Conservation (phyloP, 2,329 filamentous ascomycete genomes). For the Aspergillus neotritici region DNA sequence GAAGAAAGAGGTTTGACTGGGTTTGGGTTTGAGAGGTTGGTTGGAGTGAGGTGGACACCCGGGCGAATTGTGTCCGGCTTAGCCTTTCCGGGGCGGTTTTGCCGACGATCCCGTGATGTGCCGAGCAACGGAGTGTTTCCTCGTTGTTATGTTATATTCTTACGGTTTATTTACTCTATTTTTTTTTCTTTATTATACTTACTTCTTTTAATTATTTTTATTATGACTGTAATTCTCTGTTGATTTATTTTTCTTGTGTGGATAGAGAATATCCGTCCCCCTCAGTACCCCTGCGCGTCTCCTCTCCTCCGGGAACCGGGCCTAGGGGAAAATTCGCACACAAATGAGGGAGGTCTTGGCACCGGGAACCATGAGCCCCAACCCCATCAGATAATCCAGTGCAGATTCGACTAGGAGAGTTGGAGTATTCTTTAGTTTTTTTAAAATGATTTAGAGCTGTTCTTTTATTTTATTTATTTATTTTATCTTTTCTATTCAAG, state of each 20-base stretch:
- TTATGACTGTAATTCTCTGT: background rate
- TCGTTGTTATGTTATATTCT: background rate
- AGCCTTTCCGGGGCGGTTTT: conserved; percentile 40
- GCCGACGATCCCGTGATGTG: conserved; percentile 40
- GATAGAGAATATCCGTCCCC: background rate
- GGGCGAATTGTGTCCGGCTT: conserved; percentile 30
- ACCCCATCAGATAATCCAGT: background rate
- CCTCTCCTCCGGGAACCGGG: conserved; percentile 11
- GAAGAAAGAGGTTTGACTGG: conserved; percentile 22
- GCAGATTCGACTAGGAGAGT: background rate
- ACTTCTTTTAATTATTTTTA: no score
- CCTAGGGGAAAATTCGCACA: conserved; percentile 19
- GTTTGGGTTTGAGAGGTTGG: no score
- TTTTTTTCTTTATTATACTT: no score
- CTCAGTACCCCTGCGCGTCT: background rate
- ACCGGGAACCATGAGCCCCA: conserved; percentile 17
- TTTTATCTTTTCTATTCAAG: background rate
- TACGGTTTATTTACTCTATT: background rate
- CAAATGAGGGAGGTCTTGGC: conserved; percentile 22
- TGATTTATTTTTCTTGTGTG: background rate
- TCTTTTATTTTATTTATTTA: no score
- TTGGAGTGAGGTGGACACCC: conserved; percentile 21
- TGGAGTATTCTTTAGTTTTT: no score
- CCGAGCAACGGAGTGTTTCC: conserved; percentile 22
- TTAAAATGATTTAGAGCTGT: no score